Percentiles rank a stretch among this genome's conserved stretches.
Evolutionary conservation across 108 stramenopile genomes (phyloP).

Genomic region (Nitzschia sp.): DNA sequence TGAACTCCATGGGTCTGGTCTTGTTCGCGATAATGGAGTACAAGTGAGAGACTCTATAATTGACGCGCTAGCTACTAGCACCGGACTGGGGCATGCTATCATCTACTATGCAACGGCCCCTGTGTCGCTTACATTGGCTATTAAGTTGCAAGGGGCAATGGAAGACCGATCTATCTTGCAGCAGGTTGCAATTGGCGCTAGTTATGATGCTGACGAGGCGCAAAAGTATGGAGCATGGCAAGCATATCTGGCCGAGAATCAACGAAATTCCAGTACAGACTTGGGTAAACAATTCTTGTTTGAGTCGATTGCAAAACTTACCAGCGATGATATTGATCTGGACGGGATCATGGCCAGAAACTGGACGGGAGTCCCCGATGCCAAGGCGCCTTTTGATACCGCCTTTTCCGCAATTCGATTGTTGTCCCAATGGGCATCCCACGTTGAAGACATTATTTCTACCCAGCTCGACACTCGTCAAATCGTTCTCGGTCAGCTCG

Average conservation of each 20-base stretch:
- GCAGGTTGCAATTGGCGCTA: not conserved
- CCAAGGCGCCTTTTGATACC: slow-evolving; percentile 14
- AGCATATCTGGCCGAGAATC: slow-evolving; percentile 7
- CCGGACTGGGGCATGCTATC: slow-evolving; percentile 33
- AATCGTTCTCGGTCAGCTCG: not conserved
- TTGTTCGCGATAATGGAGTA: slow-evolving; percentile 9
- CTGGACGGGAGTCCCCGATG: slow-evolving; percentile 12
- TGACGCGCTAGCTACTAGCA: slow-evolving; percentile 29
- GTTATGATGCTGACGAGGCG: not conserved
- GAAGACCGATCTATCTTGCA: slow-evolving; percentile 19
- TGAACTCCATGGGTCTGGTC: slow-evolving; percentile 12
- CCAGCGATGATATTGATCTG: slow-evolving; percentile 27
- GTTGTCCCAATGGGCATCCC: slow-evolving; percentile 30
- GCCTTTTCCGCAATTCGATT: slow-evolving; percentile 27
- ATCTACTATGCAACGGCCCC: slow-evolving; percentile 40
- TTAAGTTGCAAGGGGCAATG: slow-evolving; percentile 18
- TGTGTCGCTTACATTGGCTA: slow-evolving; percentile 19
- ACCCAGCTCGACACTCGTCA: slow-evolving; percentile 12
- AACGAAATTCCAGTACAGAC: not conserved
- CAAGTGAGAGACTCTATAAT: slow-evolving; percentile 27
- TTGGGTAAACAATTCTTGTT: slow-evolving; percentile 14
- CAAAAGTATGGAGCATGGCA: slow-evolving; percentile 34
- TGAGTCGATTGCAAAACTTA: slow-evolving; percentile 17
- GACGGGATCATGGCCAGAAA: slow-evolving; percentile 14
- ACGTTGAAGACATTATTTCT: slow-evolving; percentile 31